Conservation (phyloP, 768 basidiomycete species). For the Lanmaoa rubissima region DNA sequence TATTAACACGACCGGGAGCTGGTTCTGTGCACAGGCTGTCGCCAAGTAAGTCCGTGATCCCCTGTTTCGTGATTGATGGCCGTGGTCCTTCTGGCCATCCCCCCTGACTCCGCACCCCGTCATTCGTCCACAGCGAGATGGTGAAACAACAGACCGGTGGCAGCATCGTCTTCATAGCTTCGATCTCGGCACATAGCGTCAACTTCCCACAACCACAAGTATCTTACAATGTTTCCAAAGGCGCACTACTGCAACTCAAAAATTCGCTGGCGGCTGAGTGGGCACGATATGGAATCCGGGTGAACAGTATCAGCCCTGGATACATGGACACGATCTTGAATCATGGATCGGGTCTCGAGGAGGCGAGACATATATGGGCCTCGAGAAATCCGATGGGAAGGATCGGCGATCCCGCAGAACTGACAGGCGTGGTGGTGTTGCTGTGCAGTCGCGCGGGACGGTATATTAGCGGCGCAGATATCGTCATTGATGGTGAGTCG, state of each 20-base stretch:
- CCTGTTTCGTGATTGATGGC: background rate
- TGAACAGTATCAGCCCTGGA: constrained; percentile 44
- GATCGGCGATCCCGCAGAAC: constrained; percentile 42
- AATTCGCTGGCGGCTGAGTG: constrained; percentile 43
- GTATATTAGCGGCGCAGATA: constrained; percentile 44
- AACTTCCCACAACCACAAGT: constrained; percentile 44
- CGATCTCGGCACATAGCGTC: constrained; percentile 41
- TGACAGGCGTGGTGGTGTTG: constrained; percentile 39
- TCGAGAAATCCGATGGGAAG: constrained; percentile 43
- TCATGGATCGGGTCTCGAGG: constrained; percentile 32
- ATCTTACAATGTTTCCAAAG: constrained; percentile 44
- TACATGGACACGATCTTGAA: constrained; percentile 46
- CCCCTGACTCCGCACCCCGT: background rate
- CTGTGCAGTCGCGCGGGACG: constrained; percentile 42
- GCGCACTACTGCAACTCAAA: constrained; percentile 39
- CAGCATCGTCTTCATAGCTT: constrained; percentile 42
- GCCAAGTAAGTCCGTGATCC: constrained; percentile 30
- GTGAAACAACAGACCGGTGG: constrained; percentile 40
- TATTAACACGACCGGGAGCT: constrained; percentile 45
- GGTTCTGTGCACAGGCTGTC: constrained; percentile 43
- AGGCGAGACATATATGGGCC: constrained; percentile 36
- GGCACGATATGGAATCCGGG: constrained; percentile 40
- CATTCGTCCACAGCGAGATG: constrained; percentile 35
- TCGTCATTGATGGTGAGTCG: constrained; percentile 41
- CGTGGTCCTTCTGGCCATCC: background rate